These are phyloP conservation scores for Lachnellula subtilissima DNA, from an alignment of 2,329 filamentous ascomycete species.

Conservation along the genomic window DNA sequence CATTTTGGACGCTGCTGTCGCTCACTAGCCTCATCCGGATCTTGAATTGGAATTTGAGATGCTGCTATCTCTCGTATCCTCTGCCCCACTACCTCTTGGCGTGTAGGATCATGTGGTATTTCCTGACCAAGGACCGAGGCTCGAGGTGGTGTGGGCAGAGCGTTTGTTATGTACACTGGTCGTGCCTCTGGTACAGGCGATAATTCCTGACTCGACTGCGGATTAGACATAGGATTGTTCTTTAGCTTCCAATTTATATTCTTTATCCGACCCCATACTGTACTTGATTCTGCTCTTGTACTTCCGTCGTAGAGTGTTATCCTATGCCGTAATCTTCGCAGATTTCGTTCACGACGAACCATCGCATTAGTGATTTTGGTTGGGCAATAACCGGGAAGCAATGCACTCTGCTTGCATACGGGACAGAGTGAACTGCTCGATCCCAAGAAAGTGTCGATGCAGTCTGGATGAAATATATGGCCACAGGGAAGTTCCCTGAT, in stretches of 20 bases:
- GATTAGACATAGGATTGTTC: constrained; percentile 2
- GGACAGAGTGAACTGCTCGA: constrained; percentile 83
- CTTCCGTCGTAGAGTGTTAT: constrained; percentile 18
- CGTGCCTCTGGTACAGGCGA: constrained; percentile 11
- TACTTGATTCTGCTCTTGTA: not conserved
- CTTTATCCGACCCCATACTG: constrained; percentile 7
- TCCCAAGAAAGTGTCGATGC: constrained; percentile 79
- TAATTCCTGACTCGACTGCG: constrained; percentile 1
- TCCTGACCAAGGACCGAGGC: constrained; percentile 2
- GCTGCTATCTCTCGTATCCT: constrained; percentile 25
- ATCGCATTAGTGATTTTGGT: constrained; percentile 73
- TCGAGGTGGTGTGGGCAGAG: constrained; percentile 1
- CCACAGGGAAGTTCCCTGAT: constrained; percentile 85
- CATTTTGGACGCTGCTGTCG: constrained; percentile 17
- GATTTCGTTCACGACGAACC: constrained; percentile 73
- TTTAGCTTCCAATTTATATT: constrained; percentile 9
- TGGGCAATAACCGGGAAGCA: constrained; percentile 64
- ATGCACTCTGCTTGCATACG: constrained; percentile 78
- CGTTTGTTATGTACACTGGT: constrained; percentile 10
- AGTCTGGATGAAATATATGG: constrained; percentile 90
- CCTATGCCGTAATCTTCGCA: constrained; percentile 43
- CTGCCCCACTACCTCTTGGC: constrained; percentile 21
- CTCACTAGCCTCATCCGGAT: constrained; percentile 17
- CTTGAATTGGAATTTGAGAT: constrained; percentile 19
- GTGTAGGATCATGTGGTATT: not conserved